Percentiles rank a stretch among this genome's conserved stretches.
These are phyloP conservation scores for Beauveria bassiana DNA, from an alignment of 2,329 filamentous ascomycete species.

Conservation along the genomic window DNA sequence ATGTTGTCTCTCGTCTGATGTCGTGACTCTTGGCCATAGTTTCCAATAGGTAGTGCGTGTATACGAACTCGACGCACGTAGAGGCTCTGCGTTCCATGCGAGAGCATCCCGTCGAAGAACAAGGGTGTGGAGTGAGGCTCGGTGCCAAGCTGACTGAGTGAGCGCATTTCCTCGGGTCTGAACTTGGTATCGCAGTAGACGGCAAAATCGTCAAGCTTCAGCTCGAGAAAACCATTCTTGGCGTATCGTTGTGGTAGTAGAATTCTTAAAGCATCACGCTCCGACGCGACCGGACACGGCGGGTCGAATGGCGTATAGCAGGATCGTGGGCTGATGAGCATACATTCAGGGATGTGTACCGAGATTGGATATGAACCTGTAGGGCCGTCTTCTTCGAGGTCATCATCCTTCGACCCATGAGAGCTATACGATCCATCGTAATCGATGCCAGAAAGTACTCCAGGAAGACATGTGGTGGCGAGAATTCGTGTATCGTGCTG, in stretches of 20 bases:
- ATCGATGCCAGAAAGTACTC: background rate
- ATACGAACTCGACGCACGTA: conserved; percentile 54
- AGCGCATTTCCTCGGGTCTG: conserved; percentile 42
- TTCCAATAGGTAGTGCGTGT: conserved; percentile 52
- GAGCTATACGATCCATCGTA: background rate
- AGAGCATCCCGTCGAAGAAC: conserved; percentile 55
- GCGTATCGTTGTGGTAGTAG: background rate
- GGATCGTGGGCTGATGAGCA: background rate
- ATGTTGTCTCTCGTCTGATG: conserved; percentile 45
- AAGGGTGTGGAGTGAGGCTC: conserved; percentile 27
- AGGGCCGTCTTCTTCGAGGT: background rate
- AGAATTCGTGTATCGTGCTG: background rate
- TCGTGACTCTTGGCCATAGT: conserved; percentile 45
- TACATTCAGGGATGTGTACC: background rate
- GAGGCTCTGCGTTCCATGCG: conserved; percentile 28
- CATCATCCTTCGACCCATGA: background rate
- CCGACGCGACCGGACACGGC: conserved; percentile 5
- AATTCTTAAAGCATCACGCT: conserved; percentile 9
- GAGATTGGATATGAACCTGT: background rate
- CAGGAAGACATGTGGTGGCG: background rate
- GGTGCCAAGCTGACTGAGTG: conserved; percentile 45
- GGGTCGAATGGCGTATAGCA: background rate
- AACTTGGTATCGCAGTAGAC: conserved; percentile 39
- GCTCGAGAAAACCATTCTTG: conserved; percentile 32
- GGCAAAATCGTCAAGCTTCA: conserved; percentile 49